A percentile compares a stretch with the other conserved stretches of the same genome.
Conservation (phyloP, 257 asterid genomes). For the Gentiana straminea region DNA sequence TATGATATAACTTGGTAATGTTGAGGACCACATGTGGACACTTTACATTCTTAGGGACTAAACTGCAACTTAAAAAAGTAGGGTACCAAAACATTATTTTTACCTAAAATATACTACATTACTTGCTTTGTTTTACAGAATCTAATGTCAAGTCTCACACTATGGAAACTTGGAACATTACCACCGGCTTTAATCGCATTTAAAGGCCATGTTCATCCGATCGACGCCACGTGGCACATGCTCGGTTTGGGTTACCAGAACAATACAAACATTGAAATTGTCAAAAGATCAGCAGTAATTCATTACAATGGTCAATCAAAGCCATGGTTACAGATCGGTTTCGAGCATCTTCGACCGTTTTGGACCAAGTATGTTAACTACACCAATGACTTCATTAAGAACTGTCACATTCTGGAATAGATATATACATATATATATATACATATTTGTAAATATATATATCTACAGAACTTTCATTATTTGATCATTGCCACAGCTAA, state of each 20-base stretch:
- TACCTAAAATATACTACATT: not conserved
- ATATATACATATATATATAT: conserved; percentile 1
- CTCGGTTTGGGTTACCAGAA: conserved; percentile 96
- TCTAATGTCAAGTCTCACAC: conserved; percentile 74
- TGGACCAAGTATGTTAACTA: conserved; percentile 89
- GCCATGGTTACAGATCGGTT: conserved; percentile 95
- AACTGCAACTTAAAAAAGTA: not conserved
- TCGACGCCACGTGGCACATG: conserved; percentile 94
- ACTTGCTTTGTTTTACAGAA: conserved; percentile 38
- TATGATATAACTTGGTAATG: no score
- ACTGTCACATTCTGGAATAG: conserved; percentile 90
- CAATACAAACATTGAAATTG: conserved; percentile 53
- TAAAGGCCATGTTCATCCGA: conserved; percentile 72
- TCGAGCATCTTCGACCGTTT: conserved; percentile 92
- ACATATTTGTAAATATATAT: conserved; percentile 14
- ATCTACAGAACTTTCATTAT: conserved; percentile 10
- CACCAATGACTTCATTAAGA: conserved; percentile 73
- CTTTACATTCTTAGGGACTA: no score
- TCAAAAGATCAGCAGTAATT: conserved; percentile 81
- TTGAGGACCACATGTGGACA: no score
- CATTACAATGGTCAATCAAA: conserved; percentile 95
- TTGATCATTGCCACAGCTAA: conserved; percentile 15
- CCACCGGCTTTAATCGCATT: conserved; percentile 98
- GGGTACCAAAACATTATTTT: not conserved
- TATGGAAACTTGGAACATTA: conserved; percentile 95